Evolutionary conservation across 208 protist species (phyloP).

Genomic region (Naegleria lovaniensis): DNA sequence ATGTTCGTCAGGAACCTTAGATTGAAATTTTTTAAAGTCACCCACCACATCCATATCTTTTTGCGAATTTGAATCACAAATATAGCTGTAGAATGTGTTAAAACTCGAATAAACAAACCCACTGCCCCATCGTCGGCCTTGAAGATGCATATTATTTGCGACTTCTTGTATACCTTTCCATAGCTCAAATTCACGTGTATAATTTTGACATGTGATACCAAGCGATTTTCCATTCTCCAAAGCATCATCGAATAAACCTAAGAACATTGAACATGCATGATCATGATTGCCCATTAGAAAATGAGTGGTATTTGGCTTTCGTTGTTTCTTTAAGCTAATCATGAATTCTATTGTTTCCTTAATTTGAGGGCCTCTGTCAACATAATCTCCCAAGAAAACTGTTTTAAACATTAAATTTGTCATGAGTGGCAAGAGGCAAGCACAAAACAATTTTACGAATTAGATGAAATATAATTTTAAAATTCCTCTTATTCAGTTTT

Average conservation of each 20-base stretch:
- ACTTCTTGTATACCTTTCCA: not conserved
- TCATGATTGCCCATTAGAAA: slow-evolving; percentile 6
- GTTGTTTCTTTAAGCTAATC: not conserved
- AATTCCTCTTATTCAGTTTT: too few relatives aligned
- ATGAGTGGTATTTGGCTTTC: not conserved
- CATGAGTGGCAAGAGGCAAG: too few relatives aligned
- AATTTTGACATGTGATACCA: not conserved
- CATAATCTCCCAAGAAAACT: slow-evolving; percentile 3
- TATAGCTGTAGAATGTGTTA: not conserved
- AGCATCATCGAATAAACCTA: not conserved
- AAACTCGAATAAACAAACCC: not conserved
- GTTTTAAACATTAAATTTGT: too few relatives aligned
- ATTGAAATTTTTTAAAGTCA: not conserved
- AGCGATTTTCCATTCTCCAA: not conserved
- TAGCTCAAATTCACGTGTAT: not conserved
- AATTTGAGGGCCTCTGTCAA: not conserved
- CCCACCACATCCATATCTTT: not conserved
- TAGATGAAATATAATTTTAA: too few relatives aligned
- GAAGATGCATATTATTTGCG: not conserved
- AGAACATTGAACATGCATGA: not conserved
- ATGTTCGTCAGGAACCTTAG: not conserved
- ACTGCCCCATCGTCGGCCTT: not conserved
- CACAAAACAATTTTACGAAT: too few relatives aligned
- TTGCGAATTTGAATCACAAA: not conserved
- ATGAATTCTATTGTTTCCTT: not conserved